Evolutionary conservation across 2,329 filamentous ascomycete genomes (phyloP).

Genomic region (Mycosphaerella arachidis): DNA sequence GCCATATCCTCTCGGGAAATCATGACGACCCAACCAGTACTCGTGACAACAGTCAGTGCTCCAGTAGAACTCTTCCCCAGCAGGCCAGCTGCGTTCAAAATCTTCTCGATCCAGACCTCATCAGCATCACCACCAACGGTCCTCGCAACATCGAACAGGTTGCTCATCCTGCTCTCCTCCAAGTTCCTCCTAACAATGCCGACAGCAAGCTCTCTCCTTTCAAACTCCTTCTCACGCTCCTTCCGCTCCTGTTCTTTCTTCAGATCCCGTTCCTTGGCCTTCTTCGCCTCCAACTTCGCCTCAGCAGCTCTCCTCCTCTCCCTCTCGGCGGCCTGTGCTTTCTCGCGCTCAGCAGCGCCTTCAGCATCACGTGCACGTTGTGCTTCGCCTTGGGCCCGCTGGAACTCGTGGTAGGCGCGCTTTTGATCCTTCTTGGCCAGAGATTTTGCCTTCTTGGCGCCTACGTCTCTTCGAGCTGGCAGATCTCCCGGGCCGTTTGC

Average conservation of each 20-base stretch:
- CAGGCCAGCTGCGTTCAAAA: slow-evolving; percentile 40
- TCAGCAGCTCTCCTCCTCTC: slow-evolving; percentile 41
- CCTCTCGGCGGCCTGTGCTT: slow-evolving; percentile 38
- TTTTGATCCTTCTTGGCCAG: slow-evolving; percentile 43
- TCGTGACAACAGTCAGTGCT: slow-evolving; percentile 39
- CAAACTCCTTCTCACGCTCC: slow-evolving; percentile 37
- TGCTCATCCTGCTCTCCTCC: slow-evolving; percentile 28
- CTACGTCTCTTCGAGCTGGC: slow-evolving; percentile 32
- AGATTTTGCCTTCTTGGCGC: slow-evolving; percentile 48
- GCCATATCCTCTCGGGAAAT: slow-evolving; percentile 39
- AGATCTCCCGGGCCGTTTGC: slow-evolving; percentile 24
- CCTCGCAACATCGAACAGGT: slow-evolving; percentile 40
- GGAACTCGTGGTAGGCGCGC: slow-evolving; percentile 48
- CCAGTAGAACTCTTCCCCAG: slow-evolving; percentile 25
- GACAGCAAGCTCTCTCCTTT: slow-evolving; percentile 32
- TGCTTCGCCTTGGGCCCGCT: slow-evolving; percentile 45
- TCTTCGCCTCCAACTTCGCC: slow-evolving; percentile 39
- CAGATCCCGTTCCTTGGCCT: slow-evolving; percentile 38
- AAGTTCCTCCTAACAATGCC: slow-evolving; percentile 31
- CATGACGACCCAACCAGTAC: slow-evolving; percentile 41
- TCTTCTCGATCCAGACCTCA: slow-evolving; percentile 40
- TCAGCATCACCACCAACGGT: slow-evolving; percentile 38
- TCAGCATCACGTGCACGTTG: slow-evolving; percentile 41
- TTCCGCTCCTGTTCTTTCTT: slow-evolving; percentile 36
- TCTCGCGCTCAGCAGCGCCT: slow-evolving; percentile 44